Percentiles rank a stretch among this genome's conserved stretches.
Evolutionary conservation across 2,329 filamentous ascomycete species (phyloP).

Genomic region (Fusarium staphyleae): DNA sequence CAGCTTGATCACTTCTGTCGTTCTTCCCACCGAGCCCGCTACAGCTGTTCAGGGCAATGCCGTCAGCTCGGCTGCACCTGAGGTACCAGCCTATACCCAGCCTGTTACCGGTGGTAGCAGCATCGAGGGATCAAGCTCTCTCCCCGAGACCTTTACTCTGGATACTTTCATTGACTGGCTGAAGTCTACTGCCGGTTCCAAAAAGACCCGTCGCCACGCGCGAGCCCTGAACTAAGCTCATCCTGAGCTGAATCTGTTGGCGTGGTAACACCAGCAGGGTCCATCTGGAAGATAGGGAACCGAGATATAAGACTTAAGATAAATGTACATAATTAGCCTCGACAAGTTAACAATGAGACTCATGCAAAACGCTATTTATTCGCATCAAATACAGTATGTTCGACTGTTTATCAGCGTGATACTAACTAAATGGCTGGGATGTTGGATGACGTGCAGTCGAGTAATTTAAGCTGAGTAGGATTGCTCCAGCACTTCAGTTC

Average conservation of each 20-base stretch:
- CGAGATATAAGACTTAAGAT: too few relatives aligned
- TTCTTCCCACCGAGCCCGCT: constrained; percentile 11
- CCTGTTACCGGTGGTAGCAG: constrained; percentile 1
- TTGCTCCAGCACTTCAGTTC: too few relatives aligned
- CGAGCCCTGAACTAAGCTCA: constrained; percentile 28
- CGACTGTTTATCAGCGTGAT: too few relatives aligned
- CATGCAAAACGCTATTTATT: too few relatives aligned
- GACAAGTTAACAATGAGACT: too few relatives aligned
- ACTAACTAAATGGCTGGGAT: too few relatives aligned
- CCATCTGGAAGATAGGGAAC: too few relatives aligned
- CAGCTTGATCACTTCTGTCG: constrained; percentile 14
- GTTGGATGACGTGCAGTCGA: too few relatives aligned
- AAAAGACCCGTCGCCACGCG: constrained; percentile 34
- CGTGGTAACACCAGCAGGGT: background rate
- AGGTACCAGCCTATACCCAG: constrained; percentile 6
- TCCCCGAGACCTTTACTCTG: constrained; percentile 37
- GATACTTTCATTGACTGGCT: constrained; percentile 38
- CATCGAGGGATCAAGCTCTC: constrained; percentile 5
- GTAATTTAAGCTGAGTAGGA: too few relatives aligned
- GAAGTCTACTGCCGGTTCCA: constrained; percentile 9
- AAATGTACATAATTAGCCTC: too few relatives aligned
- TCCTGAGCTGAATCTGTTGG: background rate
- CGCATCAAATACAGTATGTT: too few relatives aligned
- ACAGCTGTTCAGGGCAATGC: background rate
- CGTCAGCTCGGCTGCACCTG: background rate